Percentiles rank a stretch among this genome's conserved stretches.
These are phyloP conservation scores for Phymatotrichopsis omnivora DNA, from an alignment of 2,329 filamentous ascomycete genomes.

Conservation along the genomic window DNA sequence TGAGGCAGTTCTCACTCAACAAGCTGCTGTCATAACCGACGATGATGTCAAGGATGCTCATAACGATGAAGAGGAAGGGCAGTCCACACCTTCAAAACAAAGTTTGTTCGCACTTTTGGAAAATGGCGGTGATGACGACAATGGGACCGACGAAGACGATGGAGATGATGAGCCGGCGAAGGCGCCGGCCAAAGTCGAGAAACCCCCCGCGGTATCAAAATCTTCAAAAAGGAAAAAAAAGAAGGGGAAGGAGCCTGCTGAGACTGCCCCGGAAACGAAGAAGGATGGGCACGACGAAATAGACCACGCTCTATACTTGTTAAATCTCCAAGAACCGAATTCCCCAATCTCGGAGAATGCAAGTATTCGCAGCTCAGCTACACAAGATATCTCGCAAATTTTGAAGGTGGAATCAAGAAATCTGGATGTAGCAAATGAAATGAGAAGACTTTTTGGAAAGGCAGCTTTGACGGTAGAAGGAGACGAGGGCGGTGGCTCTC, in stretches of 20 bases:
- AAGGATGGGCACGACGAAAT: constrained; percentile 50
- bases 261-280: constrained; percentile 30
- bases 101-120: constrained; percentile 48
- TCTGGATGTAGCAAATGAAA: constrained; percentile 81
- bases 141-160: constrained; percentile 33
- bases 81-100: constrained; percentile 37
- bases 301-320: constrained; percentile 51
- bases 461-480: constrained; percentile 45
- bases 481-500: constrained; percentile 38
- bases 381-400: constrained; percentile 43
- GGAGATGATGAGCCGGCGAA: constrained; percentile 32
- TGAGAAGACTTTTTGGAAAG: constrained; percentile 64
- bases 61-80: constrained; percentile 38
- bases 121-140: constrained; percentile 37
- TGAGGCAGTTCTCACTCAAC: constrained; percentile 32
- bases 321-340: constrained; percentile 40
- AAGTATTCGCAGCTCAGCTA: no score
- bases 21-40: not conserved
- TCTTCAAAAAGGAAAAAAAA: constrained; percentile 50
- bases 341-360: constrained; percentile 23
- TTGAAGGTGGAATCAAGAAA: constrained; percentile 58
- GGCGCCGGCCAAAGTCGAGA: constrained; percentile 22
- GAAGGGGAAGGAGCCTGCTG: constrained; percentile 35
- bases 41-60: constrained; percentile 36
- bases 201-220: constrained; percentile 27